These are phyloP conservation scores for Sphaerobolus stellatus DNA, from an alignment of 1,284 basidiomycete species.

Conservation along the genomic window DNA sequence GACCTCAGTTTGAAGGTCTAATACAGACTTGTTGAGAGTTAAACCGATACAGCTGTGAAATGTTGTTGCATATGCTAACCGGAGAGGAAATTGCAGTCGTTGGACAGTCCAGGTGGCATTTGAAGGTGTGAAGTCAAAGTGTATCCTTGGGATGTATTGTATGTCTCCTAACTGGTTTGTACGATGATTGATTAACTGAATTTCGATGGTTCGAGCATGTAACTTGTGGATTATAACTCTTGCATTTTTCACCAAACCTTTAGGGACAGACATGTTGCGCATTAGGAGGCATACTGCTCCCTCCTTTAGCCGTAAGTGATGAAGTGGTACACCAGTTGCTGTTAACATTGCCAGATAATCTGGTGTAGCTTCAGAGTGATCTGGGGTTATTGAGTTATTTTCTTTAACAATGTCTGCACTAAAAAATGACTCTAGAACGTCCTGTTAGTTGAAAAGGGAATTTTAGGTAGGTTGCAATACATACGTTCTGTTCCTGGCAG, in stretches of 20 bases:
- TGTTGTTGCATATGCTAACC: background rate
- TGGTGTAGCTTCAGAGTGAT: too few relatives aligned
- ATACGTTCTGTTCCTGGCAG: too few relatives aligned
- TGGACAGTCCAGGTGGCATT: constrained; percentile 33
- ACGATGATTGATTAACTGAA: background rate
- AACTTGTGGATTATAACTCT: background rate
- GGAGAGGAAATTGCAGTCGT: constrained; percentile 37
- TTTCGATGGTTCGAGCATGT: background rate
- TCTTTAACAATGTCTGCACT: too few relatives aligned
- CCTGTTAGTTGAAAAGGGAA: too few relatives aligned
- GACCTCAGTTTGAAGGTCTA: constrained; percentile 36
- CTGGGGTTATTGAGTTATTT: too few relatives aligned
- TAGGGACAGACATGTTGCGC: too few relatives aligned
- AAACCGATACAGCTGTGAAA: constrained; percentile 45
- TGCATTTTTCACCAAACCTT: background rate
- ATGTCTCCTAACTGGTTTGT: background rate
- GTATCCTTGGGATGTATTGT: constrained; percentile 32
- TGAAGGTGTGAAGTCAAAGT: constrained; percentile 28
- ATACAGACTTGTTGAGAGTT: constrained; percentile 37
- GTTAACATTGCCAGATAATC: too few relatives aligned
- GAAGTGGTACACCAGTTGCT: too few relatives aligned
- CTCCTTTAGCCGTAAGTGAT: too few relatives aligned
- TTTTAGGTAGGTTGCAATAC: too few relatives aligned
- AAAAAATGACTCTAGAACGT: too few relatives aligned
- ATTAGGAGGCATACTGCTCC: too few relatives aligned